Percentiles rank a stretch among this genome's conserved stretches.
phyloP scores from a whole-genome alignment of 768 basidiomycete genomes.

The Suillus plorans region DNA sequence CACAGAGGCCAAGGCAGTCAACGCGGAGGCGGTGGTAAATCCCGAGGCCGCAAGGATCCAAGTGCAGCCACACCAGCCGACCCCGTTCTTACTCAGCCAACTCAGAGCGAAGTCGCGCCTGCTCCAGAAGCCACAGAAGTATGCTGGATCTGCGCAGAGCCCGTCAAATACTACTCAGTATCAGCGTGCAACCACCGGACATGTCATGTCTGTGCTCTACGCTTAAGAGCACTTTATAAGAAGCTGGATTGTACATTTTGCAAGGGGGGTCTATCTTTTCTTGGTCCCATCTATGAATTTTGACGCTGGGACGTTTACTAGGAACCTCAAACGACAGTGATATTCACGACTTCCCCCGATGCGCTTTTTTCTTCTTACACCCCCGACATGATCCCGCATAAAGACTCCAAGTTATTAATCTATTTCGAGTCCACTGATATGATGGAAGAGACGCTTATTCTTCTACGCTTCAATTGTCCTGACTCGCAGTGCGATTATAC shows the following conservation, averaged over 20 bases:
- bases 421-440: constrained; percentile 88
- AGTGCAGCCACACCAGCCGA: not conserved
- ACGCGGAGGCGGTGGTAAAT: constrained; percentile 19
- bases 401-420: constrained; percentile 73
- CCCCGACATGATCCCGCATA: constrained; percentile 55
- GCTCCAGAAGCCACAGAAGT: constrained; percentile 29
- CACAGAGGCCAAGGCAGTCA: constrained; percentile 14
- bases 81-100: not conserved
- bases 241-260: constrained; percentile 94
- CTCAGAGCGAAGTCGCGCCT: constrained; percentile 6
- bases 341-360: constrained; percentile 71
- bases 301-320: constrained; percentile 24
- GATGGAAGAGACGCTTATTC: constrained; percentile 91
- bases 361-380: constrained; percentile 58
- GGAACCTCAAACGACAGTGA: constrained; percentile 73
- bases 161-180: constrained; percentile 85
- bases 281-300: not conserved
- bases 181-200: constrained; percentile 93
- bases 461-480: constrained; percentile 95
- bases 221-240: constrained; percentile 91
- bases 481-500: constrained; percentile 80
- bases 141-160: constrained; percentile 96
- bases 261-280: constrained; percentile 58
- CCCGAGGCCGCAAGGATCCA: constrained; percentile 2
- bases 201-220: constrained; percentile 90